Conservation (phyloP, 2,329 filamentous ascomycete species). For the Pezicula carpinea region DNA sequence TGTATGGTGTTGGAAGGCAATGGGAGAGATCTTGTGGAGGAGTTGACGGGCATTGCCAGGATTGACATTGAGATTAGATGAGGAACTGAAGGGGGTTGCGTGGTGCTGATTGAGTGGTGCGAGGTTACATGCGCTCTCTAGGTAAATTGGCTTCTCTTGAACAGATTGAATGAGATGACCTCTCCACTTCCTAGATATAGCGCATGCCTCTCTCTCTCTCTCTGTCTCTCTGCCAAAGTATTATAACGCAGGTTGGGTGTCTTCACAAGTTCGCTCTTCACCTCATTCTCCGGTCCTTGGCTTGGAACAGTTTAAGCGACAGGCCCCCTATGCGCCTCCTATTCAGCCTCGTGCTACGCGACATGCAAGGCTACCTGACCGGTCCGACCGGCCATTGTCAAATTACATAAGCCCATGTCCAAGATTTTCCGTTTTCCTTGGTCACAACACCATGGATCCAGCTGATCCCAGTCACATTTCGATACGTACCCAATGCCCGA, state of each 20-base stretch:
- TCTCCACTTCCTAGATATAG: too few relatives aligned
- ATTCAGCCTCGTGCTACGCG: too few relatives aligned
- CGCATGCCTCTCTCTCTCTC: too few relatives aligned
- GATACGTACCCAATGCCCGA: not conserved
- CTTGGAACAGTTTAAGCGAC: too few relatives aligned
- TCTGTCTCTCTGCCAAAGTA: too few relatives aligned
- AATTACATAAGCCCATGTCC: too few relatives aligned
- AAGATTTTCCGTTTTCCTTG: not conserved
- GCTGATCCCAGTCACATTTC: not conserved
- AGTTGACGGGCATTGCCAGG: slow-evolving; percentile 32
- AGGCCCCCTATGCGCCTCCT: too few relatives aligned
- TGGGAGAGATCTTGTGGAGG: slow-evolving; percentile 29
- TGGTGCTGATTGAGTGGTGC: not conserved
- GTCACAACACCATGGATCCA: not conserved
- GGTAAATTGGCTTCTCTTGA: not conserved
- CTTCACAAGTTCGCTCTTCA: too few relatives aligned
- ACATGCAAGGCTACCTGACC: too few relatives aligned
- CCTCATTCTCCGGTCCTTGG: too few relatives aligned
- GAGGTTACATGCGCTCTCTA: not conserved
- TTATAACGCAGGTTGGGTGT: too few relatives aligned
- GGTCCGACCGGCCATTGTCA: too few relatives aligned
- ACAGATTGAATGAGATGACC: not conserved
- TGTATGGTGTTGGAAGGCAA: not conserved
- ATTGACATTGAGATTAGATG: slow-evolving; percentile 34
- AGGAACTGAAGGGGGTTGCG: not conserved